Percentiles rank a stretch among this genome's conserved stretches.
Evolutionary conservation across 768 basidiomycete species (phyloP).

Genomic region (Serendipita sp.): DNA sequence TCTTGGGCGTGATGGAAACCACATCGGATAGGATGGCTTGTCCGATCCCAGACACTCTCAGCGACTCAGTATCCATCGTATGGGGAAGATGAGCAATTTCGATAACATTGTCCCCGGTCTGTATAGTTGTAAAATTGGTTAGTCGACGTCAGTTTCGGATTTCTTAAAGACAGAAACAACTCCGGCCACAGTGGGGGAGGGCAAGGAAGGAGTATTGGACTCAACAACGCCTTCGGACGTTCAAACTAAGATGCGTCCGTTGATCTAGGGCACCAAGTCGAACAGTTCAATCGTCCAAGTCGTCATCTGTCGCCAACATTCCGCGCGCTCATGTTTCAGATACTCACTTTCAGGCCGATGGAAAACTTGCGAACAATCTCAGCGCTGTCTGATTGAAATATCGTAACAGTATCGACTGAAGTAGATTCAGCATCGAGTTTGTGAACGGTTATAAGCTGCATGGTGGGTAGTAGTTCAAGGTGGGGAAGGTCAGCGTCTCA

Average conservation of each 20-base stretch:
- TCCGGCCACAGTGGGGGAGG: background rate
- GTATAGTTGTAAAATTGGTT: background rate
- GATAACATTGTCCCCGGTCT: slow-evolving; percentile 1
- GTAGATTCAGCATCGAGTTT: slow-evolving; percentile 3
- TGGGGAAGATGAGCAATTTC: slow-evolving; percentile 1
- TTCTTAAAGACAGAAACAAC: background rate
- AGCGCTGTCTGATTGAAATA: slow-evolving; percentile 40
- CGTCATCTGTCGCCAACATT: background rate
- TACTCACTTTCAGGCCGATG: slow-evolving; percentile 33
- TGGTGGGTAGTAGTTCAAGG: background rate
- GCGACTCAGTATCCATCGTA: background rate
- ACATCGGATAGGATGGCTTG: slow-evolving; percentile 1
- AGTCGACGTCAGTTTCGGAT: background rate
- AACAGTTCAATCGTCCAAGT: background rate
- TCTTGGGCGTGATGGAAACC: background rate
- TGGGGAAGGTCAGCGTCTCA: background rate
- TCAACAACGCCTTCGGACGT: background rate
- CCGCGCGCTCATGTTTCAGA: background rate
- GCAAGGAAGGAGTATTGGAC: background rate
- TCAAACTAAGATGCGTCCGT: background rate
- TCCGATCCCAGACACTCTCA: background rate
- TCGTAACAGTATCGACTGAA: slow-evolving; percentile 24
- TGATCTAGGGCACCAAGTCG: background rate
- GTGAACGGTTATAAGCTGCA: background rate
- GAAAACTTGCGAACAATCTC: slow-evolving; percentile 38